Percentiles rank a stretch among this genome's conserved stretches.
Conservation (phyloP, 2,329 filamentous ascomycete species). For the Pseudodiploospora longispora region DNA sequence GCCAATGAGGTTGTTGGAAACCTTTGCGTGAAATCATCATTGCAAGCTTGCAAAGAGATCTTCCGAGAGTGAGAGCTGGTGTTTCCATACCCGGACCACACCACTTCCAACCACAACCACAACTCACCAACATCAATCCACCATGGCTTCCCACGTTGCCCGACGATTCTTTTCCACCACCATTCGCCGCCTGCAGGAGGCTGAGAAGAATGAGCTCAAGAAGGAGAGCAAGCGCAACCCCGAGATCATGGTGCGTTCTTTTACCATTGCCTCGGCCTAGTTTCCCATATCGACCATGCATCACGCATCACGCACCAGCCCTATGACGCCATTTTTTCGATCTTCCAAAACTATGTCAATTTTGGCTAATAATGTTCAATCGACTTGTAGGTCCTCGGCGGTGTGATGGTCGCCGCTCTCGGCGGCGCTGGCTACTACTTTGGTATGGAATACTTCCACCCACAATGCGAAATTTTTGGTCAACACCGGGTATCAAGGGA, state of each 20-base stretch:
- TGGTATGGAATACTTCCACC: conserved; percentile 39
- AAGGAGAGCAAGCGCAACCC: conserved; percentile 49
- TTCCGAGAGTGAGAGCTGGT: neutral
- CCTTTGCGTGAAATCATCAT: conserved; percentile 8
- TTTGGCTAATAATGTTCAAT: neutral
- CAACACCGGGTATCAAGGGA: neutral
- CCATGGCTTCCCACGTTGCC: conserved; percentile 50
- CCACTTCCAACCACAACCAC: conserved; percentile 10
- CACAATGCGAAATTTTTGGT: neutral
- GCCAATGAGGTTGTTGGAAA: conserved; percentile 17
- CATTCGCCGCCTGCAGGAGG: conserved; percentile 40
- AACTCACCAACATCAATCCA: conserved; percentile 14
- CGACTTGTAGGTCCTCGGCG: conserved; percentile 66
- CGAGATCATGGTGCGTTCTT: conserved; percentile 34
- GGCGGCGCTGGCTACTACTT: conserved; percentile 87
- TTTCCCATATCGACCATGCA: conserved; percentile 15
- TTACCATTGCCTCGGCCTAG: no score
- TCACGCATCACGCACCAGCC: neutral
- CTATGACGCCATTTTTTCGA: no score
- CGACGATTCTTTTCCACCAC: conserved; percentile 49
- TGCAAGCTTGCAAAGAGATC: conserved; percentile 13
- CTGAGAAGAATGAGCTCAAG: conserved; percentile 42
- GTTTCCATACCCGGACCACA: conserved; percentile 6
- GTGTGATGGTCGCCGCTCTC: conserved; percentile 83
- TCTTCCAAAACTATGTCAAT: conserved; percentile 7